Evolutionary conservation across 1,284 basidiomycete species (phyloP).

Genomic region (Tilletia caries): DNA sequence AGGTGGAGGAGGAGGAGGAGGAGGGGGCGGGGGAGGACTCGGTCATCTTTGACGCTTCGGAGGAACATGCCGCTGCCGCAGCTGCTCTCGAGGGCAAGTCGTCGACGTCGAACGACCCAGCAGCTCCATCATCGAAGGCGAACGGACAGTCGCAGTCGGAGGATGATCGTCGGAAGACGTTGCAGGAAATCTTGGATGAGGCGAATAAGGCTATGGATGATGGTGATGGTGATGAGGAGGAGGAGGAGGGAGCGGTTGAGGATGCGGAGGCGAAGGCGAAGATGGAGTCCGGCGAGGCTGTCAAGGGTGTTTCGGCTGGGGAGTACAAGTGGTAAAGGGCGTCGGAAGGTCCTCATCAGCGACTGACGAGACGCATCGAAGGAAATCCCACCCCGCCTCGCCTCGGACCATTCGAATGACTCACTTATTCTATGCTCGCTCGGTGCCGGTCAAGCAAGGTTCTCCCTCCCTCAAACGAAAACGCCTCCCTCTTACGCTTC

Average conservation of each 20-base stretch:
- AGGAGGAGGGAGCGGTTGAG: not conserved
- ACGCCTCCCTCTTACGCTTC: too few species aligned
- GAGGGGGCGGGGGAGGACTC: not conserved
- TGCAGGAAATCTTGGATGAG: slow-evolving; percentile 12
- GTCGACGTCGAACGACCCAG: not conserved
- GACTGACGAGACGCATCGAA: too few species aligned
- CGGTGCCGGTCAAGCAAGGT: too few species aligned
- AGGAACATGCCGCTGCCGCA: not conserved
- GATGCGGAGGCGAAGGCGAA: not conserved
- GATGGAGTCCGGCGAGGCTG: too few species aligned
- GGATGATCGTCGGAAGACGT: slow-evolving; percentile 9
- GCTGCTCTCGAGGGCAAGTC: not conserved
- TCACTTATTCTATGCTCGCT: too few species aligned
- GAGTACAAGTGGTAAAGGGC: too few species aligned
- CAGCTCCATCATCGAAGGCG: not conserved
- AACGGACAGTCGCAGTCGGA: too few species aligned
- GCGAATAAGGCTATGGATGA: slow-evolving; percentile 7
- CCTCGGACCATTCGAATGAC: too few species aligned
- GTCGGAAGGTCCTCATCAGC: too few species aligned
- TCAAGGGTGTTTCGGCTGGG: too few species aligned
- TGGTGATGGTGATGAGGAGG: not conserved
- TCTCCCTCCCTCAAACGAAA: too few species aligned
- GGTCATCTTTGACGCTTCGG: slow-evolving; percentile 1
- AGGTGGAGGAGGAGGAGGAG: not conserved
- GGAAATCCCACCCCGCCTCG: too few species aligned